Percentiles rank a stretch among this genome's conserved stretches.
These are phyloP conservation scores for Leucocoprinus birnbaumii DNA, from an alignment of 768 basidiomycete genomes.

Conservation along the genomic window DNA sequence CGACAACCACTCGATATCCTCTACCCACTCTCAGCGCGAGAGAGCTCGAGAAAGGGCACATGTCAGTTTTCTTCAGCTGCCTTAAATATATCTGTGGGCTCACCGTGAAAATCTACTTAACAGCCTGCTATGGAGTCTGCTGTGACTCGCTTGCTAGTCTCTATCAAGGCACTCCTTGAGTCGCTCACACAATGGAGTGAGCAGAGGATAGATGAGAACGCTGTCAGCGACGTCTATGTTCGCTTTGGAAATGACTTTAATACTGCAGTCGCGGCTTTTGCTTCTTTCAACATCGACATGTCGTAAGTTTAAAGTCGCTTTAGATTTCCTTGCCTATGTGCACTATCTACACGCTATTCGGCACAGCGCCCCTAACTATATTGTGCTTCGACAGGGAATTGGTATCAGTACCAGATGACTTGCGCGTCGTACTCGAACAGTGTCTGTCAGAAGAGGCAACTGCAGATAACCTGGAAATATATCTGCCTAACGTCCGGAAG, in stretches of 20 bases:
- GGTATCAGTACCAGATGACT: slow-evolving; percentile 80
- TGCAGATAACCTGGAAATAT: slow-evolving; percentile 79
- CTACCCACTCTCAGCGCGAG: slow-evolving; percentile 35
- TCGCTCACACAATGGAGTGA: slow-evolving; percentile 84
- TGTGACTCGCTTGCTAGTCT: slow-evolving; percentile 88
- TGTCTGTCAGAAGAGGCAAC: slow-evolving; percentile 91
- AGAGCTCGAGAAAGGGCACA: slow-evolving; percentile 33
- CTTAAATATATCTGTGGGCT: slow-evolving; percentile 7
- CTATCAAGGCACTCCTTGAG: slow-evolving; percentile 94
- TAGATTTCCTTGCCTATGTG: not conserved
- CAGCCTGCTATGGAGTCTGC: slow-evolving; percentile 86
- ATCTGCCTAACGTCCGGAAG: slow-evolving; percentile 85
- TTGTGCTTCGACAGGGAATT: slow-evolving; percentile 63
- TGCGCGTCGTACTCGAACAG: slow-evolving; percentile 85
- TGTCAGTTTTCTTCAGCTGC: slow-evolving; percentile 24
- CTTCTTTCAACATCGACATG: slow-evolving; percentile 84
- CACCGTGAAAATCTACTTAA: slow-evolving; percentile 2
- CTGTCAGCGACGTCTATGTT: slow-evolving; percentile 97
- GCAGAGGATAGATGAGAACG: slow-evolving; percentile 62
- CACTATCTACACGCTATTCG: not conserved
- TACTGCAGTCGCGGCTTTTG: slow-evolving; percentile 86
- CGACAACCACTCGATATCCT: slow-evolving; percentile 51
- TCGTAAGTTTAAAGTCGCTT: slow-evolving; percentile 49
- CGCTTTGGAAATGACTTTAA: slow-evolving; percentile 97
- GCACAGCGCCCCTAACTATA: not conserved